Conservation (phyloP, 2,329 filamentous ascomycete species). For the Aspergillus luchuensis region DNA sequence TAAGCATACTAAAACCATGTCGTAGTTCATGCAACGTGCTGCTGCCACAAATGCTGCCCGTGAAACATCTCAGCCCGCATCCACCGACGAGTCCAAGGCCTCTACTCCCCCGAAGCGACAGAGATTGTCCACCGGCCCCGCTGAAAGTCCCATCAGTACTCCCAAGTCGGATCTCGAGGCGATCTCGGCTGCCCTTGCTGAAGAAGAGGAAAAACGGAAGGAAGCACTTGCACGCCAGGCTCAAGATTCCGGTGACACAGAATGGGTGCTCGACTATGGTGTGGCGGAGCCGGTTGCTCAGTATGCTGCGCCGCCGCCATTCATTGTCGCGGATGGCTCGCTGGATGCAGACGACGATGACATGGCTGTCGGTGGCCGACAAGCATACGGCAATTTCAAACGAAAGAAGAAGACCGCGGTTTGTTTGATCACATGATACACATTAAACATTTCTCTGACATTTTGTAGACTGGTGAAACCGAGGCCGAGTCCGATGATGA, state of each 20-base stretch:
- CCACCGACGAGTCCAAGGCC: conserved; percentile 46
- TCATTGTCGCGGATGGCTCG: conserved; percentile 37
- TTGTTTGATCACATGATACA: conserved; percentile 16
- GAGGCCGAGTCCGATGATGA: conserved; percentile 17
- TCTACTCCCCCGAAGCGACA: conserved; percentile 39
- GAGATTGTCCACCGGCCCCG: conserved; percentile 31
- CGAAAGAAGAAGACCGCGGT: conserved; percentile 34
- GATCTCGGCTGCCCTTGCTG: conserved; percentile 44
- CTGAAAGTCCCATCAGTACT: conserved; percentile 23
- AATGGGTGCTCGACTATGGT: conserved; percentile 46
- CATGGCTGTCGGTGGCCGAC: conserved; percentile 34
- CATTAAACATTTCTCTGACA: conserved; percentile 8
- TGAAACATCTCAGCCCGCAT: conserved; percentile 48
- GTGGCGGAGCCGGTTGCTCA: conserved; percentile 15
- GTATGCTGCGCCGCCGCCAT: conserved; percentile 27
- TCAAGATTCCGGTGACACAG: conserved; percentile 46
- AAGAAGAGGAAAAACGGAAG: conserved; percentile 44
- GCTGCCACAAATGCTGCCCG: conserved; percentile 59
- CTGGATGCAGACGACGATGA: conserved; percentile 37
- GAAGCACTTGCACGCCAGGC: conserved; percentile 44
- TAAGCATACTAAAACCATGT: background rate
- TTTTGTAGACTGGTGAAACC: conserved; percentile 9
- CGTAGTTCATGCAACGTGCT: conserved; percentile 85
- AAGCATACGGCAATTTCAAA: conserved; percentile 44
- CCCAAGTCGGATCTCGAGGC: conserved; percentile 41